Evolutionary conservation across 129 eudicot species (phyloP), one percentile per base, ranked within the genome.

Genomic region (Pseudognaphalium luteoalbum): DNA sequence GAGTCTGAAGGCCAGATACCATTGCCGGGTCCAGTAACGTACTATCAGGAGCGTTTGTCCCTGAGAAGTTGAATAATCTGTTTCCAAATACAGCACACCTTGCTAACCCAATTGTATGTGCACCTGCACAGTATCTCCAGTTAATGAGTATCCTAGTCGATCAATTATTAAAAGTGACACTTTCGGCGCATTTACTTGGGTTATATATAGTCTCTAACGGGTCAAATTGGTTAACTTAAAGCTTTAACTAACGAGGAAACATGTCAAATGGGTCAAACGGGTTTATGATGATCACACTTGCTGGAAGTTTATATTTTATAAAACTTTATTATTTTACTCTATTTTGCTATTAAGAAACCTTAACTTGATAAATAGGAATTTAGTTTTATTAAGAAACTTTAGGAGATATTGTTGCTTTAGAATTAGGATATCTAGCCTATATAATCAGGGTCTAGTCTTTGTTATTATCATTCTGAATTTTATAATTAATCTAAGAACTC

Each of bases 51-150:
- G 72, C 76, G 19, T 82, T 78, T 39, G 82, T 72, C 70, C 76
- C 86, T 0, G 76, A 72, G 50, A 77, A 82, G 60, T 82, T 82
- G 71, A 82, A 82, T 47, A 82, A 66, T 68, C 86, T 78, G 71
- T 77, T 65, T 68, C 66, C 51, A 41, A 83, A 78, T 4, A 76
- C 17, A 20, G 73, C 86, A 65, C 82, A 51, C 87, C 78, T 66
- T 50, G 87, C 87, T 66, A 28, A 14, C 29, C 87, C 87, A 1
- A 84, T 64, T 19, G 87, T 84, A 76, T 84, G 85, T 3, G 74
- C 87, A 73, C 86, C 82, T 82, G 50, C 58, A 52, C 21, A 15
- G 11, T 64, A 39, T 61, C 34, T 5, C 22, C 58, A 7, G 62
- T 57, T n/a, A 57, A 57, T 19, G 21, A 5, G 29, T n/a, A n/a